These are phyloP conservation scores for Penicillium psychrofluorescens DNA, from an alignment of 495 filamentous ascomycete species.

Conservation along the genomic window DNA sequence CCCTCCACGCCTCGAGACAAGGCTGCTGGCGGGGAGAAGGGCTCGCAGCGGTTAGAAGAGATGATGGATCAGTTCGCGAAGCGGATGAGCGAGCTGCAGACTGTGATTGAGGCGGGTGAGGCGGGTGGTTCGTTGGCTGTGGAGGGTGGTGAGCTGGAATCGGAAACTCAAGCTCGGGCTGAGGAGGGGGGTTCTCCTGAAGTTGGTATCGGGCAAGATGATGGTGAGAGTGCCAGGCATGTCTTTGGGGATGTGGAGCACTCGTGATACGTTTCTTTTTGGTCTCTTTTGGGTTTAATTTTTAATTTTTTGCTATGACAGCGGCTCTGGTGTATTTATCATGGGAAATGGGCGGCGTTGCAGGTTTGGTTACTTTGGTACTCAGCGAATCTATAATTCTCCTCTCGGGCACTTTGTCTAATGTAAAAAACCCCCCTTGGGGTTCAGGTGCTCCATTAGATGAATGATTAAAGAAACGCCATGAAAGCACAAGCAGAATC, in stretches of 20 bases:
- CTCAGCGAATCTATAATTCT: too few species aligned
- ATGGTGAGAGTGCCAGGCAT: neutral
- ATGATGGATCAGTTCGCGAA: conserved; percentile 64
- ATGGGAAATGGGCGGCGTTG: too few species aligned
- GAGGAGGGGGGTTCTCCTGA: neutral
- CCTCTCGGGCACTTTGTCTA: neutral
- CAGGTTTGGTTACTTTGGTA: too few species aligned
- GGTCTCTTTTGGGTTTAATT: neutral
- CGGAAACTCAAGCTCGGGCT: neutral
- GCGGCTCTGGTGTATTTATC: too few species aligned
- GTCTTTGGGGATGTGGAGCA: neutral
- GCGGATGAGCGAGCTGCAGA: conserved; percentile 47
- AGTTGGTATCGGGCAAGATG: neutral
- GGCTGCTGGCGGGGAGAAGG: conserved; percentile 21
- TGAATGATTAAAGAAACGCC: too few species aligned
- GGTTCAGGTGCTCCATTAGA: too few species aligned
- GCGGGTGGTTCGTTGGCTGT: neutral
- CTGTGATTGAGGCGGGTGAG: conserved; percentile 33
- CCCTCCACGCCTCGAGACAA: conserved; percentile 16
- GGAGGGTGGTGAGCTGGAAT: neutral
- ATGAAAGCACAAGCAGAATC: neutral
- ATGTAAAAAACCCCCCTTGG: too few species aligned
- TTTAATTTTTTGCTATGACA: neutral
- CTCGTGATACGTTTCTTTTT: neutral
- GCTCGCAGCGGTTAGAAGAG: conserved; percentile 34